Percentiles rank a stretch among this genome's conserved stretches.
phyloP scores from a whole-genome alignment of 345 rosid species.

The Conringia planisiliqua region DNA sequence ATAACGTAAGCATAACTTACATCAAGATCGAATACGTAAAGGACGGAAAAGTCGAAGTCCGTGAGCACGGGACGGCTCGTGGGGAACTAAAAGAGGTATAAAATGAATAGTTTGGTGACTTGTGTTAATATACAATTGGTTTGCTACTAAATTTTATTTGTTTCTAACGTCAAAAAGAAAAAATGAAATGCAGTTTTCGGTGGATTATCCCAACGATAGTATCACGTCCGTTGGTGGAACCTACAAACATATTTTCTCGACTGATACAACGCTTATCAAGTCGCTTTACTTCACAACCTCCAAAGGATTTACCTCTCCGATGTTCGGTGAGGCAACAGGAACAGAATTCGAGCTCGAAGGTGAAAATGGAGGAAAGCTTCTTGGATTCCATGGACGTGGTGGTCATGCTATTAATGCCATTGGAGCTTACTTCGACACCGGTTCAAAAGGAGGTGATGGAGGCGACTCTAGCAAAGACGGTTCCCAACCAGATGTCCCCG shows the following conservation, averaged over 20 bases:
- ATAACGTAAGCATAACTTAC: not conserved
- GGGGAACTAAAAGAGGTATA: conserved; percentile 7
- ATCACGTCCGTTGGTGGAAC: not conserved
- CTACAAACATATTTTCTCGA: not conserved
- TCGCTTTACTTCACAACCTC: not conserved
- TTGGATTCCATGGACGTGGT: conserved; percentile 32
- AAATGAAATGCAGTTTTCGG: not conserved
- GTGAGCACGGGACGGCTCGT: conserved; percentile 10
- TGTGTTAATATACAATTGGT: not conserved
- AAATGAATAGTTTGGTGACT: not conserved
- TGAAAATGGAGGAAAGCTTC: conserved; percentile 25
- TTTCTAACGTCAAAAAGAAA: not conserved
- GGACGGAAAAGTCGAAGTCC: not conserved
- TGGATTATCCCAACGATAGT: not conserved
- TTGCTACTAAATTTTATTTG: no score
- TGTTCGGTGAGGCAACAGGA: not conserved
- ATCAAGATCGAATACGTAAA: conserved; percentile 23
- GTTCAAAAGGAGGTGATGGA: no score
- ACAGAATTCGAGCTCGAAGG: not conserved
- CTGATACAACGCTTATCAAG: not conserved
- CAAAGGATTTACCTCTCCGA: not conserved
- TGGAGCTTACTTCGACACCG: not conserved
- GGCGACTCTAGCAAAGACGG: not conserved
- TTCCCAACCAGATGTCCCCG: not conserved
- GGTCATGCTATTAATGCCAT: conserved; percentile 10